Evolutionary conservation across 2,329 filamentous ascomycete species (phyloP).

Genomic region (Curvularia sp.): DNA sequence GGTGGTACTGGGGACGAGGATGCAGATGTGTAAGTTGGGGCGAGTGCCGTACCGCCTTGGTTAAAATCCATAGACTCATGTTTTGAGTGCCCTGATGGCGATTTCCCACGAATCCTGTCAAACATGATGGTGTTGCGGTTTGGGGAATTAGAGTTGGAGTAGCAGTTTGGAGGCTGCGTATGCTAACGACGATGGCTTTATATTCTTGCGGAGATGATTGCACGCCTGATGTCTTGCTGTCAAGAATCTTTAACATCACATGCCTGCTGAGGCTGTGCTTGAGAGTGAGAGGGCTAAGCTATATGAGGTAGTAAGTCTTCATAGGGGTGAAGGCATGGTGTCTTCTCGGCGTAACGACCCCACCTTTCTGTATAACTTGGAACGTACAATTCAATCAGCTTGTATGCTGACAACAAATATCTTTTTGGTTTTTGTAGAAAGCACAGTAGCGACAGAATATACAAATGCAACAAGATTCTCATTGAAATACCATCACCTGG

Average conservation of each 20-base stretch:
- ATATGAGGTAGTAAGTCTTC: neutral
- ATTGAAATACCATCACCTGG: neutral
- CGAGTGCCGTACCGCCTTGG: constrained; percentile 6
- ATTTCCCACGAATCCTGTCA: constrained; percentile 24
- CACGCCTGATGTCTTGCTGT: constrained; percentile 1
- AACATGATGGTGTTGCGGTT: constrained; percentile 13
- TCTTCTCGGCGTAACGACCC: neutral
- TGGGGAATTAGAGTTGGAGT: neutral
- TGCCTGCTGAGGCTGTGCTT: neutral
- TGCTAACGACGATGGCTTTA: neutral
- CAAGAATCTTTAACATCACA: neutral
- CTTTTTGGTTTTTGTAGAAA: neutral
- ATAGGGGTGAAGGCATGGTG: neutral
- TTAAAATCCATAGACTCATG: constrained; percentile 10
- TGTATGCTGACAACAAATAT: neutral
- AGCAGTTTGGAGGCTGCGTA: neutral
- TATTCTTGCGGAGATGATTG: neutral
- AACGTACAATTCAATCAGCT: neutral
- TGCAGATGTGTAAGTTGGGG: constrained; percentile 14
- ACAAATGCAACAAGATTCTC: neutral
- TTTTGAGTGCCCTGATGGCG: constrained; percentile 21
- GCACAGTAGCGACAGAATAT: neutral
- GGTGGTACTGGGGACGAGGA: constrained; percentile 15
- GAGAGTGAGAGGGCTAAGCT: neutral
- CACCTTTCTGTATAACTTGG: neutral